Evolutionary conservation across 495 filamentous ascomycete genomes (phyloP), one percentile per base, ranked within the genome.

Genomic region (Hypoxylon fragiforme): DNA sequence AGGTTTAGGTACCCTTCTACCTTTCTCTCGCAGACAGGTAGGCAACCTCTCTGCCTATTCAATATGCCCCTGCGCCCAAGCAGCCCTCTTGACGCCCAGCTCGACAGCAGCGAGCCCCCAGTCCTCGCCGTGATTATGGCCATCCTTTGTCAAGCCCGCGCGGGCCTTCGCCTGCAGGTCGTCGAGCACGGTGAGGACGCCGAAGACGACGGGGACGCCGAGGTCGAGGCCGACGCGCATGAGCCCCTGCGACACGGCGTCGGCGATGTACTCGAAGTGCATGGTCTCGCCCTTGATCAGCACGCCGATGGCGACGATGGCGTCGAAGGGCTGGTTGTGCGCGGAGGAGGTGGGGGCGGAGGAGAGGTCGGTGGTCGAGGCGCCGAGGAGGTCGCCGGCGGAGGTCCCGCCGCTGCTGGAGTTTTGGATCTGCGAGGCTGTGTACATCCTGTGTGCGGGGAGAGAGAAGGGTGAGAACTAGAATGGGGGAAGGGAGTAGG

Each of bases 181-280:
- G 34, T 67, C 89, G 52, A 98, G 71, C 31, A 96, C 85, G 24
- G 94, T 98, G 66, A 98, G 76, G 50, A 98, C 77, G 1, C 94
- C 94, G 70, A 98, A 96, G 35, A 97, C 82, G 39, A 98, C 86
- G 15, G 94, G 94, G 21, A 92, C 80, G 12, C 89, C 89, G 11
- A 83, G 81, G 68, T 97, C 92, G 20, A 97, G 73, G 60, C 94
- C 90, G 45, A 98, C 85, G 44, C 88, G 86, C 94, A 98, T 98
- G 57, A 98, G 76, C 7, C 91, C 94, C 32, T 94, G 88, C 14
- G 84, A 88, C 15, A 92, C 90, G 30, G 89, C 85, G 54, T 95
- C 91, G n/a, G 92, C 78, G 52, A 97, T 97, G 69, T 97, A 96
- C 71, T 98, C 92, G 62, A 97, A 97, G 69, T 98, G 94, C 88